phyloP scores from a whole-genome alignment of 352 stramenopile species.

The Phytopythium delawarense region DNA sequence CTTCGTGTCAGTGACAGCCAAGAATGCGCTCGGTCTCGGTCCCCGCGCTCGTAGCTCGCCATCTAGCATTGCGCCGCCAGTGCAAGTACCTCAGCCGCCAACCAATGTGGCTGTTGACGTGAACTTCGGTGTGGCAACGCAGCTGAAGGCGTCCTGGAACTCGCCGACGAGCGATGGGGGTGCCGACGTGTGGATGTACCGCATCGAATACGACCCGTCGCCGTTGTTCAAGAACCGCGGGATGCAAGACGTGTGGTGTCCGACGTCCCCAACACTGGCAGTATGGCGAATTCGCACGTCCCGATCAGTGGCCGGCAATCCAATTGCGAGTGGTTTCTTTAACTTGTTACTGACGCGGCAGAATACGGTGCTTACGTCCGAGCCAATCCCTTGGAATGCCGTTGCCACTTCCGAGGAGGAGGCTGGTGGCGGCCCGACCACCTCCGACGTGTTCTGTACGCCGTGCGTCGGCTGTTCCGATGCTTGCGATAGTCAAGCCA shows the following conservation, averaged over 20 bases:
- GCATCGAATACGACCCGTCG: conserved; percentile 69
- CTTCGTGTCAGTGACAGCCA: conserved; percentile 83
- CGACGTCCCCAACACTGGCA: conserved; percentile 36
- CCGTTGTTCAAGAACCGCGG: conserved; percentile 61
- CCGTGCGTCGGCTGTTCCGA: conserved; percentile 36
- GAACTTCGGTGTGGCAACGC: conserved; percentile 70
- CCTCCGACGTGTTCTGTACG: conserved; percentile 64
- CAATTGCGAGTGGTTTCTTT: conserved; percentile 57
- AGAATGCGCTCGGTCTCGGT: conserved; percentile 77
- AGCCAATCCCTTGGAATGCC: conserved; percentile 93
- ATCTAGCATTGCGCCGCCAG: conserved; percentile 41
- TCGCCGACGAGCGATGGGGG: conserved; percentile 53
- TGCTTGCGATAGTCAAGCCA: conserved; percentile 17
- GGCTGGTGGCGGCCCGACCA: conserved; percentile 30
- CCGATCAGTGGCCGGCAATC: conserved; percentile 19
- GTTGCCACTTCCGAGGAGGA: conserved; percentile 85
- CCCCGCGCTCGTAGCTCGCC: conserved; percentile 36
- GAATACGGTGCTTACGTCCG: conserved; percentile 38
- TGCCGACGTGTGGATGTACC: conserved; percentile 64
- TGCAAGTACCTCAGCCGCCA: conserved; percentile 76
- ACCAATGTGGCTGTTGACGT: conserved; percentile 68
- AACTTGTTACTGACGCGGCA: conserved; percentile 43
- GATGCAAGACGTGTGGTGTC: conserved; percentile 65
- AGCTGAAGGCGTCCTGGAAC: conserved; percentile 51
- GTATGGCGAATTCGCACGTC: conserved; percentile 54